Base-by-base conservation (phyloP, 331 rosid species). In the Ulmus americana region DNA sequence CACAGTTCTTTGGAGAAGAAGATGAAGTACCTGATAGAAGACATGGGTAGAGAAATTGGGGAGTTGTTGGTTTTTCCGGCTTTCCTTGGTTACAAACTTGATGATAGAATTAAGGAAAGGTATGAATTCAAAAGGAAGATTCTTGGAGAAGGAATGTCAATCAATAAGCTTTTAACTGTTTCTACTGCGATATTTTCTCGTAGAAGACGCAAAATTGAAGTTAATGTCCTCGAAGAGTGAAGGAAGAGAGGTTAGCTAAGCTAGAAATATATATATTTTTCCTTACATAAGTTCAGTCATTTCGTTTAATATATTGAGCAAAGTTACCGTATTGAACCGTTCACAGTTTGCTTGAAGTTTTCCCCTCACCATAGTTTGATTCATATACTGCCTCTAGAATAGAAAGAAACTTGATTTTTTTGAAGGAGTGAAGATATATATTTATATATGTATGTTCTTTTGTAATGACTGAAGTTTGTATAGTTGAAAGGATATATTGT, bases 41-140 rank as follows among this genome's bases (percentile, higher is more conserved):
- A 76, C 22, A 86, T 90, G 88, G 87, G 84, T 20, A 87, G 97
- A 39, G 95, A 80, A 68, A 69, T 77, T 16, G 78, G 39, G 45
- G 97, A 90, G 74, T 76, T 90, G 10, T 69, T 90, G 55, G 67
- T 77, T 55, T 90, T 90, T 68, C 97, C 97, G n/a, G 91, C 97
- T 20, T 90, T 84, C 74, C 91, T 86, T 20, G 91, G 97, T 47
- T 90, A 90, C 75, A 84, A 81, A 58, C 73, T 90, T 6, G 91
- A 90, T 67, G 87, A 80, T 63, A 74, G 91, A 80, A 86, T 90
- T 63, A 90, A 90, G 82, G 81, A 70, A 61, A 86, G 95, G 71
- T 86, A 74, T 70, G 95, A 86, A 69, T 76, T 55, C 15, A 78
- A 68, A 76, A 88, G 77, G 77, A 71, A 59, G 59, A 49, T 46